Evolutionary conservation across 306 rosid species (phyloP).

Genomic region (Quercus suber): DNA sequence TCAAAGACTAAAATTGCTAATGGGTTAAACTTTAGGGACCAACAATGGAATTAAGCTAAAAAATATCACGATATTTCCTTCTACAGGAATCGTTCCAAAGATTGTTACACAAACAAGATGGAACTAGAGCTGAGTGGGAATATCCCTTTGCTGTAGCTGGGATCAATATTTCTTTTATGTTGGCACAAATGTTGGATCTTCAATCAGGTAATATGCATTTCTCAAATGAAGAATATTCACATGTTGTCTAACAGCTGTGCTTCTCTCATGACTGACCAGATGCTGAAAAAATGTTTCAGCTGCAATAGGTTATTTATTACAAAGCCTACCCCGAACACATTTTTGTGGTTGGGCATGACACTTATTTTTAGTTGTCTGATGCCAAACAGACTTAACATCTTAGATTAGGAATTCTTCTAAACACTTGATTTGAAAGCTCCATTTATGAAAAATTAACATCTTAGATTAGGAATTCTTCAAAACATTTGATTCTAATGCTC

Average conservation of each 20-base stretch:
- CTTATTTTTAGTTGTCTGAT: neutral
- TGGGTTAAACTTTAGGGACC: too few species aligned
- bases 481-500: neutral
- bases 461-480: neutral
- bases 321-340: neutral
- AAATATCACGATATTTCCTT: neutral
- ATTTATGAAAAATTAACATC: neutral
- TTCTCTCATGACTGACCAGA: neutral
- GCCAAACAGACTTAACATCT: neutral
- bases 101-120: constrained; percentile 75
- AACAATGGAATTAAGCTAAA: too few species aligned
- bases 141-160: constrained; percentile 98
- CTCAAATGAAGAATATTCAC: neutral
- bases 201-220: constrained; percentile 62
- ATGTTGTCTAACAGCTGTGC: too few species aligned
- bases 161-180: constrained; percentile 84
- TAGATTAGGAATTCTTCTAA: neutral
- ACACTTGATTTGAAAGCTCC: too few species aligned
- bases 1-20: too few species aligned
- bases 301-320: neutral
- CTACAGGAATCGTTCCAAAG: constrained; percentile 79
- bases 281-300: neutral
- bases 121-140: constrained; percentile 96
- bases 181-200: constrained; percentile 83
- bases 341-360: neutral